These are phyloP conservation scores for Tetrahymena thermophila DNA, from an alignment of 73 alveolate genomes.

Conservation along the genomic window DNA sequence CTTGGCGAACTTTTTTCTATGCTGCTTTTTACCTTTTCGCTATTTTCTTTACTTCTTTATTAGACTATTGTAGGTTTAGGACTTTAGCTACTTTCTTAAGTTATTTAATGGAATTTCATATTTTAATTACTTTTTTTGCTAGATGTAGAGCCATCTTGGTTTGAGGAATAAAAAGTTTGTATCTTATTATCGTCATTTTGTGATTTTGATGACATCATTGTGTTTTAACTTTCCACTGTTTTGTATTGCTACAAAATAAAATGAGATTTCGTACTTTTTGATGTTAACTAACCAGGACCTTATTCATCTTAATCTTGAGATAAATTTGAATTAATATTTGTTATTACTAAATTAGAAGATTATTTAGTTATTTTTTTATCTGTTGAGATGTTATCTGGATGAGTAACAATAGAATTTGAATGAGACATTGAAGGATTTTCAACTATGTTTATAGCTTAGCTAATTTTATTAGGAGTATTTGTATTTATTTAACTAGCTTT, in stretches of 20 bases:
- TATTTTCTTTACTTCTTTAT: no score
- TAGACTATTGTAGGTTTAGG: not conserved
- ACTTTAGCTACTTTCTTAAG: not conserved
- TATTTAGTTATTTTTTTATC: not conserved
- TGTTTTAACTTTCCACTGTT: not conserved
- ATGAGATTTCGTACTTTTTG: not conserved
- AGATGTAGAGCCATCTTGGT: not conserved
- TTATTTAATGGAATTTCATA: not conserved
- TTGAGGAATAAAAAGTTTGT: not conserved
- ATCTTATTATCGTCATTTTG: not conserved
- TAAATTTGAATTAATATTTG: not conserved
- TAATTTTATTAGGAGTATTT: not conserved
- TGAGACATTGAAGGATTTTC: not conserved
- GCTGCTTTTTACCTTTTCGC: no score
- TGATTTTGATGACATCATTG: not conserved
- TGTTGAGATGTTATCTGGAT: not conserved
- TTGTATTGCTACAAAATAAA: not conserved
- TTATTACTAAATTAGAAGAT: not conserved
- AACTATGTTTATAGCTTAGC: not conserved
- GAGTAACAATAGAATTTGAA: not conserved
- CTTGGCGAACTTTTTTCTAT: not conserved
- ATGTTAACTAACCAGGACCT: not conserved
- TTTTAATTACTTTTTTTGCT: not conserved
- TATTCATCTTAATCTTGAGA: not conserved
- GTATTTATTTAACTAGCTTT: not conserved